Evolutionary conservation across 192 early-diverging fungal species (phyloP).

Genomic region (Backusella luteola): DNA sequence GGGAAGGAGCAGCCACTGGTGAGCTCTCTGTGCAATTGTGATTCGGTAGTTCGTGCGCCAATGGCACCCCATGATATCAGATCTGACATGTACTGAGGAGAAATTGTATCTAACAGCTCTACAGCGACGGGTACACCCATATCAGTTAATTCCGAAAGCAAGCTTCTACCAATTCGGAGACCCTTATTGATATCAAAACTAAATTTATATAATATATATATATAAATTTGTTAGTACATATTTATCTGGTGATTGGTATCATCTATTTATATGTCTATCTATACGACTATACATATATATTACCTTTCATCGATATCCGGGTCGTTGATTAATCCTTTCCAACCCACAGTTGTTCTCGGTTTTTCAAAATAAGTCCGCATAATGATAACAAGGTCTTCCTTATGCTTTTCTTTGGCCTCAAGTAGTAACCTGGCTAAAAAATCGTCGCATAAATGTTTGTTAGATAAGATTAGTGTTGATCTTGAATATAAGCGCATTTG

Average conservation of each 20-base stretch:
- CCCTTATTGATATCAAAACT: conserved; percentile 97
- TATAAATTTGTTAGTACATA: too few species aligned
- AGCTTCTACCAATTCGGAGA: conserved; percentile 75
- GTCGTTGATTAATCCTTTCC: conserved; percentile 86
- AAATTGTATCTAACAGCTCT: conserved; percentile 94
- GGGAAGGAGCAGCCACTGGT: conserved; percentile 93
- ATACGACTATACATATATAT: neutral
- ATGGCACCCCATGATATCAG: conserved; percentile 98
- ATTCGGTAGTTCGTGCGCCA: conserved; percentile 95
- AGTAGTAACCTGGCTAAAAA: conserved; percentile 21
- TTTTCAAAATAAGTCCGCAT: conserved; percentile 99
- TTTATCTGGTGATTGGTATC: too few species aligned
- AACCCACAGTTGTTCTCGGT: conserved; percentile 94
- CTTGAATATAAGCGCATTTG: neutral
- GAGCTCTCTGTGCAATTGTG: conserved; percentile 92
- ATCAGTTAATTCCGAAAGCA: conserved; percentile 79
- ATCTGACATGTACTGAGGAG: conserved; percentile 93
- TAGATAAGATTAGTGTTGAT: neutral
- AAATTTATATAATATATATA: neutral
- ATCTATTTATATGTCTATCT: neutral
- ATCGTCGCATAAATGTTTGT: neutral
- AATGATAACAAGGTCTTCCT: conserved; percentile 80
- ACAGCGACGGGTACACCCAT: conserved; percentile 82
- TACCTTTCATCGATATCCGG: conserved; percentile 65
- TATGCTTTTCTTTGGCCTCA: conserved; percentile 47